Conservation (phyloP, 1,284 basidiomycete species). For the Malassezia japonica region DNA sequence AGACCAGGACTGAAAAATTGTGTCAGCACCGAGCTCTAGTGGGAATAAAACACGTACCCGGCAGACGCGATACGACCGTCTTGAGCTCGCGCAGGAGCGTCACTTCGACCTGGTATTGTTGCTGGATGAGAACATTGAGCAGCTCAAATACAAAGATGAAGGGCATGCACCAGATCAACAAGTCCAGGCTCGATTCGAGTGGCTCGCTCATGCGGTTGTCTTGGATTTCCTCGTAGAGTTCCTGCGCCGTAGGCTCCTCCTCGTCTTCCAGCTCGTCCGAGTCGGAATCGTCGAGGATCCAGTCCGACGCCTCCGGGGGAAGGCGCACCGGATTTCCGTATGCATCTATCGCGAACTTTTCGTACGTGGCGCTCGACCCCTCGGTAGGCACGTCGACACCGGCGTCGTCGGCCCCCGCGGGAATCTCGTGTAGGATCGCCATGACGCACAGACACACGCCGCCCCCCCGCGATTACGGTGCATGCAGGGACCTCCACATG, state of each 20-base stretch:
- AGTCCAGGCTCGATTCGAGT: slow-evolving; percentile 28
- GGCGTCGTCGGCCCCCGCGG: background rate
- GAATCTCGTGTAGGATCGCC: slow-evolving; percentile 12
- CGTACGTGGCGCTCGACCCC: background rate
- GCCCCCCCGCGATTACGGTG: background rate
- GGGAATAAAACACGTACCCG: slow-evolving; percentile 27
- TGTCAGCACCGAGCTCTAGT: background rate
- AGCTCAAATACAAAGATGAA: slow-evolving; percentile 40
- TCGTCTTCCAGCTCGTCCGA: slow-evolving; percentile 14
- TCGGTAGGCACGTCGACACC: background rate
- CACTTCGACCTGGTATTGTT: slow-evolving; percentile 41
- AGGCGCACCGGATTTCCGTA: background rate
- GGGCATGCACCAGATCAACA: slow-evolving; percentile 43
- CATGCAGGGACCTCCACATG: background rate
- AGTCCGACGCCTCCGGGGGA: background rate
- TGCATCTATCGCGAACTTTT: background rate
- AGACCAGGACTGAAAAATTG: background rate
- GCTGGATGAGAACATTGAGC: slow-evolving; percentile 40
- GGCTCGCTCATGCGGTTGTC: slow-evolving; percentile 23
- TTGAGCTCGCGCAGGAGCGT: slow-evolving; percentile 20
- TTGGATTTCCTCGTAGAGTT: slow-evolving; percentile 22
- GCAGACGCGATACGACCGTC: slow-evolving; percentile 24
- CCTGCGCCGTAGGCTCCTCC: slow-evolving; percentile 21
- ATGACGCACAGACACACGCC: slow-evolving; percentile 4
- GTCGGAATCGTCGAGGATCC: slow-evolving; percentile 13